Base-by-base conservation (phyloP, 139 green algal species). In the Picochlorum sp. region DNA sequence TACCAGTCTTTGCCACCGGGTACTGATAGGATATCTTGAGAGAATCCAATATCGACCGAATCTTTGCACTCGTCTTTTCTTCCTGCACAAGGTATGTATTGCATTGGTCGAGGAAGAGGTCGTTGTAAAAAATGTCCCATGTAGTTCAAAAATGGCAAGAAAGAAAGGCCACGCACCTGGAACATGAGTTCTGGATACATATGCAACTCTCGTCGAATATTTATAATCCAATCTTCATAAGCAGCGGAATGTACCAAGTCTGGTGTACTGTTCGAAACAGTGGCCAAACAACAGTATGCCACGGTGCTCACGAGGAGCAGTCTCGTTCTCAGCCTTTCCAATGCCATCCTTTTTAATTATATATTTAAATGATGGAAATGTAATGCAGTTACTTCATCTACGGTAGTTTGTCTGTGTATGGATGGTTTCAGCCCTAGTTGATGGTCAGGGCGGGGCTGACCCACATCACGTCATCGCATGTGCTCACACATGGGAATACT, bases 1-100 rank as follows among this genome's bases (percentile, higher is more conserved):
- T 74, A 21, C 92, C 92, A 18, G 86, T 90, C 38, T 72, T 68
- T 7, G 80, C 85, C 5, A 88, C 58, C 26, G 79, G 76, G 38
- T 71, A 78, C 54, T 81, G 65, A 70, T 84, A 88, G 0, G 68
- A 23, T 34, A 96, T 87, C 32, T 70, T 74, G 41, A 95, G 38
- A 9, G 76, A 62, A 10, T 84, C 73, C 13, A 95, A 68, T 6
- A 80, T 28, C 0, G 34, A 8, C 18, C 79, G 61, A 14, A 96
- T 81, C 23, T 74, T 74, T 0, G 68, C 67, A 24, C 69, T 82
- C 4, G 90, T 96, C 18, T 88, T 82, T 32, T 78, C 56, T 64
- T 92, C 81, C 15, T 88, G 14, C 38, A 77, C 78, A 52, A 57
- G 37, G 13, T 7, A 59, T 11, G 20, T 15, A 34, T 34, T 57